Percentiles rank a stretch among this genome's conserved stretches.
Conservation (phyloP, 2,329 filamentous ascomycete genomes). For the Diaporthe eres region DNA sequence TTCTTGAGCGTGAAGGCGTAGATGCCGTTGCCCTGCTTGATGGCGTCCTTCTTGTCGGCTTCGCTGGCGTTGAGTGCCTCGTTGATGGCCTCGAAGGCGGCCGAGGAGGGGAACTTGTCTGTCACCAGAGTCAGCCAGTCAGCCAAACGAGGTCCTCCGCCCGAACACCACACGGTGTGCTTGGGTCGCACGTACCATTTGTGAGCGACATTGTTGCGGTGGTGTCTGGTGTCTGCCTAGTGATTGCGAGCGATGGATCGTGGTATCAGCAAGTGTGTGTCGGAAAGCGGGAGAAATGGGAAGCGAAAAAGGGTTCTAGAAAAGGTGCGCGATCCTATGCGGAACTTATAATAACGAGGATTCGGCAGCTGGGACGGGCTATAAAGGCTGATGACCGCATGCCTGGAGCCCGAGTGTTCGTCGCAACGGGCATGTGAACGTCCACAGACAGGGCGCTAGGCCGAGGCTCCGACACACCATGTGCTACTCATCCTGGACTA, state of each 20-base stretch:
- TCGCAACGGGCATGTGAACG: conserved; percentile 38
- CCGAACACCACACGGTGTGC: background rate
- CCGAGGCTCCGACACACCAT: conserved; percentile 38
- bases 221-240: background rate
- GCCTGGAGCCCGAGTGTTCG: background rate
- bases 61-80: conserved; percentile 76
- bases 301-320: background rate
- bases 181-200: conserved; percentile 68
- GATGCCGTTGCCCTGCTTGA: conserved; percentile 89
- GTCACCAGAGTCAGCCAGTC: conserved; percentile 22
- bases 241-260: background rate
- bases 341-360: conserved; percentile 2
- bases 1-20: conserved; percentile 97
- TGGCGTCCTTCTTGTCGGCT: conserved; percentile 82
- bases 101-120: conserved; percentile 91
- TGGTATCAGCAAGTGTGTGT: background rate
- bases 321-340: background rate
- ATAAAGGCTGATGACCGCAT: conserved; percentile 32
- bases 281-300: conserved; percentile 1
- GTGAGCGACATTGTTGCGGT: conserved; percentile 76
- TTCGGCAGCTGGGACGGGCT: conserved; percentile 15
- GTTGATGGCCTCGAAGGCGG: conserved; percentile 91
- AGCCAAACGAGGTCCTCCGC: background rate
- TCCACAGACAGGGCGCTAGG: conserved; percentile 34
- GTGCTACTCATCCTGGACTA: conserved; percentile 36